These are phyloP conservation scores for Alternaria ventricosa DNA, from an alignment of 2,329 filamentous ascomycete species.

Conservation along the genomic window DNA sequence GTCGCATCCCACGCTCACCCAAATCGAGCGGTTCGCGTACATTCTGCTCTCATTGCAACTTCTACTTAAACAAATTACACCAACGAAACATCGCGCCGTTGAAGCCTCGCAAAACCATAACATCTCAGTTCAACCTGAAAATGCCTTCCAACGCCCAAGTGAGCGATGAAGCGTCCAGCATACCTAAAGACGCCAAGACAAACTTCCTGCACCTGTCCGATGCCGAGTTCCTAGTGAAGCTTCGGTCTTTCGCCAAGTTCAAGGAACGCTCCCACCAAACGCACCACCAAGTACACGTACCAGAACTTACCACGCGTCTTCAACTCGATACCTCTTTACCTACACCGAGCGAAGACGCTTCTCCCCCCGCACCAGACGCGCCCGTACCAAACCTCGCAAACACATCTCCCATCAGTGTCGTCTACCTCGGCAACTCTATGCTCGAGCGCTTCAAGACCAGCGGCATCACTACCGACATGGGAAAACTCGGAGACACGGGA, in stretches of 20 bases:
- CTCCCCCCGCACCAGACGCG: background rate
- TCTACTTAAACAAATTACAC: background rate
- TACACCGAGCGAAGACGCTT: background rate
- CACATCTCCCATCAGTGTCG: conserved; percentile 1
- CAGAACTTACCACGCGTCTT: background rate
- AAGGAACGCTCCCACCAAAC: background rate
- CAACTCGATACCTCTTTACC: background rate
- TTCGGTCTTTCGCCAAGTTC: background rate
- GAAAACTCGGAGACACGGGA: background rate
- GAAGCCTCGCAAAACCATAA: background rate
- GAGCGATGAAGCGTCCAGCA: background rate
- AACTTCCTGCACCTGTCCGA: background rate
- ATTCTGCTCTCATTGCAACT: background rate
- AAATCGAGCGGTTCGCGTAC: background rate
- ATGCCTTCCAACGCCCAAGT: background rate
- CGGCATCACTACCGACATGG: conserved; percentile 9
- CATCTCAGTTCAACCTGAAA: background rate
- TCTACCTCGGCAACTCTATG: conserved; percentile 27
- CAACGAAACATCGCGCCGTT: background rate
- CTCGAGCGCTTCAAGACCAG: conserved; percentile 26
- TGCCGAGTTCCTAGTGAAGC: background rate
- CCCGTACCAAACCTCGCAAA: conserved; percentile 11
- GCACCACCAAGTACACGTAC: background rate
- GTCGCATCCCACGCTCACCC: background rate
- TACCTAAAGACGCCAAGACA: background rate